Base-by-base conservation (phyloP, 2,329 filamentous ascomycete species). In the Fusarium decemcellulare region DNA sequence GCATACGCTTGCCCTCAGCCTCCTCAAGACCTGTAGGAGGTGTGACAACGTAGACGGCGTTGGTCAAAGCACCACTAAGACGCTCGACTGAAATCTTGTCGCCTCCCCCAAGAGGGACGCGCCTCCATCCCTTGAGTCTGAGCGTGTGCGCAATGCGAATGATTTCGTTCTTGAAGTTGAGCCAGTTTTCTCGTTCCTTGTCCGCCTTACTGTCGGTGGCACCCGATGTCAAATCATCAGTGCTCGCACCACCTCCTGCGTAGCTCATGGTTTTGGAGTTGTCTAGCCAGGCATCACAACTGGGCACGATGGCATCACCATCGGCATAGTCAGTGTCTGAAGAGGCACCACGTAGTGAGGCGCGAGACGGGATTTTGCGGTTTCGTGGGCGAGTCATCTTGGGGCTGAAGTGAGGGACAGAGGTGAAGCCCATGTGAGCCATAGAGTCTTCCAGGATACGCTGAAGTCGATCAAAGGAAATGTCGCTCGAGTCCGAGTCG, bases 21-120 rank as follows among this genome's bases (percentile, higher is more conserved):
- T 78, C 58, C 74, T 73, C 66, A 11, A 94, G 72, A 37, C 92
- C 85, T 40, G 88, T 83, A 0, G 95, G 95, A 2, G 95, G 95
- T 2, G 90, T 92, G 23, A 98, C 94, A 53, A 97, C 94, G 77
- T 98, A 99, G 37, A 99, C 95, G 11, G 95, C 94, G 77, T 99
- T 99, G 18, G 96, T 99, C 71, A 99, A 82, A 9, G 96, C 96
- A 65, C 96, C 96, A 78, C 95, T 98, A 30, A 97, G 84, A 52
- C 93, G 88, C 79, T 93, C 87, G 7, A 96, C 91, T 2, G 86
- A 86, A 67, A 96, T 90, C 39, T 84, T 85, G 53, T 89, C 88
- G 69, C 92, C 92, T 67, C 85, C 84, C 11, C 93, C 92, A 54
- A 95, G 82, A 0, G 93, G 88, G 1, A 99, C 90, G 63, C 90